Percentiles rank a stretch among this genome's conserved stretches.
Conservation (phyloP, 257 asterid genomes). For the Solanum chiquidenum region DNA sequence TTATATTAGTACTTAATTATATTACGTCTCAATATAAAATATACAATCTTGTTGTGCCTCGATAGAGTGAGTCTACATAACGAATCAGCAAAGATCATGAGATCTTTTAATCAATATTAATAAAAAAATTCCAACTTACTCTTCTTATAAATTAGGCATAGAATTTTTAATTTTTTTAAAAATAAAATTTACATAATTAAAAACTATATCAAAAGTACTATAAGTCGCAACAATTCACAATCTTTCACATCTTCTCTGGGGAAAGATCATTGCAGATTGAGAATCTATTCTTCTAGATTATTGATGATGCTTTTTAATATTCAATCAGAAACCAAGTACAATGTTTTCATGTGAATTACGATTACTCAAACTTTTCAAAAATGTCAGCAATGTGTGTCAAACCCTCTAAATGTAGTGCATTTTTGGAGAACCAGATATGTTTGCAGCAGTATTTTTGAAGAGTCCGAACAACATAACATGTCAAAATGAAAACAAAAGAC, state of each 20-base stretch:
- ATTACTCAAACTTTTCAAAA: too few species aligned
- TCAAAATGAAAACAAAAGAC: background rate
- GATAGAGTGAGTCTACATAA: too few species aligned
- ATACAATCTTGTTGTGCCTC: too few species aligned
- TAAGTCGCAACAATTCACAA: background rate
- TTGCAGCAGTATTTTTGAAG: background rate
- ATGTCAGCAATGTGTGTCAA: background rate
- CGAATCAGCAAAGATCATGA: too few species aligned
- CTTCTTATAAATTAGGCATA: too few species aligned
- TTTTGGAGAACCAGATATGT: fast-evolving
- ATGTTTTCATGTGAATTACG: background rate
- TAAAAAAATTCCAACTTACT: too few species aligned
- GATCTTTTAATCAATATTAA: too few species aligned
- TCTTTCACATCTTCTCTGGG: background rate
- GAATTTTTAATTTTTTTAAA: too few species aligned
- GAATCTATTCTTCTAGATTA: background rate
- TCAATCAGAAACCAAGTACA: background rate
- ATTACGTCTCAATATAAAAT: too few species aligned
- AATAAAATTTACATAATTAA: background rate
- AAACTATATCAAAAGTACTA: background rate
- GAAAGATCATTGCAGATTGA: background rate
- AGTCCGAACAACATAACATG: background rate
- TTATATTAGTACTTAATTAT: too few species aligned
- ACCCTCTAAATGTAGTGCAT: background rate
- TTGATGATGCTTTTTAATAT: background rate